Percentiles rank a stretch among this genome's conserved stretches.
phyloP scores from a whole-genome alignment of 768 basidiomycete species.

The Termitomyces sp. region DNA sequence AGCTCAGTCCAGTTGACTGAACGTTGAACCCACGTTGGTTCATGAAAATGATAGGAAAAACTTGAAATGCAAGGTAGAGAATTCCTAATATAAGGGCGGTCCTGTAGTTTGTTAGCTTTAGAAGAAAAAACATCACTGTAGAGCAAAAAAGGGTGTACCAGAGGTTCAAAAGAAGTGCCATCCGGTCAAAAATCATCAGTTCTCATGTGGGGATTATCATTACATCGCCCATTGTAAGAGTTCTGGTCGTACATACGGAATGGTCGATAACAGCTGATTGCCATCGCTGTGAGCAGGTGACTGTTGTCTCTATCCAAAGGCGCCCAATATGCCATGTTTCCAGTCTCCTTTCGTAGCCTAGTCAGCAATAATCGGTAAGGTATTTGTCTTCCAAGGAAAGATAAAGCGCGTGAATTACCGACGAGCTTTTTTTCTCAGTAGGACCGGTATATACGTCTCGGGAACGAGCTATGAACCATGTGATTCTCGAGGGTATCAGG shows the following conservation, averaged over 20 bases:
- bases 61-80: conserved; percentile 61
- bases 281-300: conserved; percentile 40
- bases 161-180: conserved; percentile 66
- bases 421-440: conserved; percentile 55
- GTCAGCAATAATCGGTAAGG: neutral
- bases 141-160: conserved; percentile 47
- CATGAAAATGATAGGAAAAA: conserved; percentile 50
- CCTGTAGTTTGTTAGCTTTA: conserved; percentile 28
- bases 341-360: conserved; percentile 52
- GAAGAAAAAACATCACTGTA: neutral
- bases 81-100: conserved; percentile 54
- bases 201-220: conserved; percentile 27
- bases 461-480: conserved; percentile 47
- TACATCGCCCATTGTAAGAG: neutral
- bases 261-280: conserved; percentile 60
- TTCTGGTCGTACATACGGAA: conserved; percentile 48
- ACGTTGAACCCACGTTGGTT: conserved; percentile 41
- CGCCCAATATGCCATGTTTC: conserved; percentile 48
- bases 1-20: conserved; percentile 49
- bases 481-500: neutral
- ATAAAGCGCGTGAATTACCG: conserved; percentile 25
- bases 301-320: conserved; percentile 49
- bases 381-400: neutral
- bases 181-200: conserved; percentile 60
- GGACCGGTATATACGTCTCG: conserved; percentile 64